phyloP scores from a whole-genome alignment of 1,139 yeast species.

The Pichia sp. region DNA sequence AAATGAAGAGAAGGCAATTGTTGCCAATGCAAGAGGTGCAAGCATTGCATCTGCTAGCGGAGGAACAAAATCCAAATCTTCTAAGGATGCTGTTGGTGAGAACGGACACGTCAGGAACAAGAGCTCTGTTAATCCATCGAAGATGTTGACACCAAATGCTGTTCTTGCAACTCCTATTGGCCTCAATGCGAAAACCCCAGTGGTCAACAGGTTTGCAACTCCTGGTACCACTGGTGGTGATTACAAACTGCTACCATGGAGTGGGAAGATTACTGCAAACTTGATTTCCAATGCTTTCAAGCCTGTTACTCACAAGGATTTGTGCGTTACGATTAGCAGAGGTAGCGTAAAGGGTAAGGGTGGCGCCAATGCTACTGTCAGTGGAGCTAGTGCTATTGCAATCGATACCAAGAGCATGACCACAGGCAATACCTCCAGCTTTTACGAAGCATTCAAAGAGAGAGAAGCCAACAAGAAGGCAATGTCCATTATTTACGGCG shows the following conservation, averaged over 20 bases:
- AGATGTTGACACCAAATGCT: conserved; percentile 29
- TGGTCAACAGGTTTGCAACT: conserved; percentile 12
- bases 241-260: conserved; percentile 30
- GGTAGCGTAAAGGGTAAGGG: no score
- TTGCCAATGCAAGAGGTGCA: conserved; percentile 11
- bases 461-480: conserved; percentile 4
- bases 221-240: conserved; percentile 16
- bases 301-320: conserved; percentile 6
- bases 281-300: conserved; percentile 42
- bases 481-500: background rate
- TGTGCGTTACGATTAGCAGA: no score
- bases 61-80: conserved; percentile 27
- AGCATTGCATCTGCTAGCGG: conserved; percentile 26
- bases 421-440: conserved; percentile 1
- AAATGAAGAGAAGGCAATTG: conserved; percentile 27
- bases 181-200: conserved; percentile 29
- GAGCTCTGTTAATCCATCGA: conserved; percentile 4
- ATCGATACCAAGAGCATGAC: no score
- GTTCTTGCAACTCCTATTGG: conserved; percentile 34
- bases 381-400: no score
- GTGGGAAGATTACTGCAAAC: conserved; percentile 38
- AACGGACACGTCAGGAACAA: background rate
- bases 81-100: conserved; percentile 13
- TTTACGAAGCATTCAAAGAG: conserved; percentile 7
- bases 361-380: no score